Conservation (phyloP, 495 filamentous ascomycete genomes). For the Daldinia childiae region DNA sequence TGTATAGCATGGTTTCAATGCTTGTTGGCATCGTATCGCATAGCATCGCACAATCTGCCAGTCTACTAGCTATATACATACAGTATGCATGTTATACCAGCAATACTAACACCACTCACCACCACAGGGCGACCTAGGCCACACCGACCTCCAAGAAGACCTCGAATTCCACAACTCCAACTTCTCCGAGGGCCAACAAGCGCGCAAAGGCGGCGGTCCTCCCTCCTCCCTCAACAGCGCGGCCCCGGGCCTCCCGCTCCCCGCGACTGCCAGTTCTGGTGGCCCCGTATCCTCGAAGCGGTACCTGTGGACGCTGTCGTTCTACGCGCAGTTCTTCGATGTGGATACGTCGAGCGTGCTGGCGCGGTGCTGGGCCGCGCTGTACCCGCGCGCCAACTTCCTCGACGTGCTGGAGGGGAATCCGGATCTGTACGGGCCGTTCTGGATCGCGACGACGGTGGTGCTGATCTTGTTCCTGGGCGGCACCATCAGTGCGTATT, state of each 20-base stretch:
- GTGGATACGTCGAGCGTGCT: constrained; percentile 92
- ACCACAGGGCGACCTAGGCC: constrained; percentile 89
- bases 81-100: too few species aligned
- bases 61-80: background rate
- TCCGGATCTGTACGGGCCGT: constrained; percentile 91
- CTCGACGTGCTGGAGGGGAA: constrained; percentile 97
- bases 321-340: constrained; percentile 98
- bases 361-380: constrained; percentile 79
- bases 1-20: background rate
- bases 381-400: constrained; percentile 92
- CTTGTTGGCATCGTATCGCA: background rate
- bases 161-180: constrained; percentile 96
- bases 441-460: constrained; percentile 99
- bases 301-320: constrained; percentile 89
- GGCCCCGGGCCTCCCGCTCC: background rate
- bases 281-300: constrained; percentile 69
- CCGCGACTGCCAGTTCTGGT: background rate
- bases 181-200: constrained; percentile 44
- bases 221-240: constrained; percentile 27
- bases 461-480: constrained; percentile 94
- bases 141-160: constrained; percentile 97
- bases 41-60: background rate
- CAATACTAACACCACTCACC: background rate
- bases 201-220: constrained; percentile 39
- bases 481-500: constrained; percentile 91